These are phyloP conservation scores for Trichoderma erinaceum DNA, from an alignment of 495 filamentous ascomycete genomes.

Conservation along the genomic window DNA sequence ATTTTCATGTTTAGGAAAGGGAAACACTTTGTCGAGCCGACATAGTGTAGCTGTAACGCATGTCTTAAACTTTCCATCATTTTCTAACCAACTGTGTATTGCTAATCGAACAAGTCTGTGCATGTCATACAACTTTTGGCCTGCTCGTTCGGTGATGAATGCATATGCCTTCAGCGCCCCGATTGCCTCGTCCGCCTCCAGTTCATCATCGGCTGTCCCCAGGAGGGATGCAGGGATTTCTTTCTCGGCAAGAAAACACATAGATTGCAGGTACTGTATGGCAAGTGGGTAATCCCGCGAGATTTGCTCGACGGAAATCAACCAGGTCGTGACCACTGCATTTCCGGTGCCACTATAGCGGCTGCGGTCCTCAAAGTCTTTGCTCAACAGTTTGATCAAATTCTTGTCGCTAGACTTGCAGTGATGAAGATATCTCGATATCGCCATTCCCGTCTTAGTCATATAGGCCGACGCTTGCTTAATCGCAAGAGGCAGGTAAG, in stretches of 20 bases:
- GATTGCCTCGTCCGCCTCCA: constrained; percentile 29
- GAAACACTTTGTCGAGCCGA: constrained; percentile 28
- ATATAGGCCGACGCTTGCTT: constrained; percentile 46
- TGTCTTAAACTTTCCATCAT: constrained; percentile 21
- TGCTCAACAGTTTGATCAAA: not conserved
- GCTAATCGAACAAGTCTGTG: constrained; percentile 41
- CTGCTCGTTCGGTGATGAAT: constrained; percentile 30
- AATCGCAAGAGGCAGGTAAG: constrained; percentile 41
- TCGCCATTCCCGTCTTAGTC: constrained; percentile 26
- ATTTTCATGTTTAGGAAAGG: constrained; percentile 27
- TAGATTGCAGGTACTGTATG: constrained; percentile 34
- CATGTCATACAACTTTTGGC: constrained; percentile 29
- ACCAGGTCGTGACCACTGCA: not conserved
- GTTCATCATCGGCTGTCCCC: not conserved
- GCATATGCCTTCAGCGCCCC: constrained; percentile 37
- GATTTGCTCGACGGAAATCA: not conserved
- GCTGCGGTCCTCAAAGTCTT: not conserved
- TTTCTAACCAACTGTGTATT: constrained; percentile 40
- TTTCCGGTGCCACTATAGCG: not conserved
- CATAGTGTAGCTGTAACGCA: constrained; percentile 29
- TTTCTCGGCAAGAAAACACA: constrained; percentile 35
- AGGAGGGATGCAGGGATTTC: constrained; percentile 34
- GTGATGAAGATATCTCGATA: not conserved
- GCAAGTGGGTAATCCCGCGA: constrained; percentile 28
- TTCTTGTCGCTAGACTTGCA: not conserved